Base-by-base conservation (phyloP, 345 rosid species). In the Aquilaria malaccensis region DNA sequence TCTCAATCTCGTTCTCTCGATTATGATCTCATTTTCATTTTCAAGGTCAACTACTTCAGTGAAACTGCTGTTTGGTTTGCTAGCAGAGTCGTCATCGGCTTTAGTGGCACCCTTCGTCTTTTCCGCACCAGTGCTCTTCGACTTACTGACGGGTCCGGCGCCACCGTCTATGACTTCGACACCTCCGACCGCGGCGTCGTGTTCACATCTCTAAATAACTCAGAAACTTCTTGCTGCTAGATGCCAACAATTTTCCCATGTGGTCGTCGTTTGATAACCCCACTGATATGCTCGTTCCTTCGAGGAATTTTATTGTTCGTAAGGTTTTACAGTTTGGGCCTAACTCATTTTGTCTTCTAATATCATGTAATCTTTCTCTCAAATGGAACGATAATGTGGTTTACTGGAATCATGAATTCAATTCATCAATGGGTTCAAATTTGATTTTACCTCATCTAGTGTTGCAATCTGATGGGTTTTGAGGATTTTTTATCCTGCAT, bases 201-300 rank as follows among this genome's bases (percentile, higher is more conserved):
- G 50, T 67, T 77, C 12, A 83, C 78, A 12, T 60, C 81, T 2
- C 73, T 84, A 43, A 69, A 79, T 55, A 85, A 82, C 60, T 69
- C 74, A 15, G 94, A 33, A 68, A 72, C 60, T 65, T 84, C 13
- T 32, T 15, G 3, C 79, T 86, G 45, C 68, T 79, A 32, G 49
- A 66, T 3, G 74, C 72, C 22, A 58, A 70, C n/a, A 68, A 45
- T 55, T 59, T 57, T 9, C 1, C 71, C 1, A 75, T 82, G 45
- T 86, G 94, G 94, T 84, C 90, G 31, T 72, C 79, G 59, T 89
- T 89, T 63, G 67, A 72, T 12, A 13, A 79, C 59, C 85, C 94
- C 10, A 76, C 83, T 2, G 81, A 82, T 22, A 78, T 85, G 6
- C 50, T 86, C 58, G 72, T 86, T 22, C 85, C 81, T 12, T 56